Base-by-base conservation (phyloP, 345 rosid genomes). In the Eucalyptus dawsonii region DNA sequence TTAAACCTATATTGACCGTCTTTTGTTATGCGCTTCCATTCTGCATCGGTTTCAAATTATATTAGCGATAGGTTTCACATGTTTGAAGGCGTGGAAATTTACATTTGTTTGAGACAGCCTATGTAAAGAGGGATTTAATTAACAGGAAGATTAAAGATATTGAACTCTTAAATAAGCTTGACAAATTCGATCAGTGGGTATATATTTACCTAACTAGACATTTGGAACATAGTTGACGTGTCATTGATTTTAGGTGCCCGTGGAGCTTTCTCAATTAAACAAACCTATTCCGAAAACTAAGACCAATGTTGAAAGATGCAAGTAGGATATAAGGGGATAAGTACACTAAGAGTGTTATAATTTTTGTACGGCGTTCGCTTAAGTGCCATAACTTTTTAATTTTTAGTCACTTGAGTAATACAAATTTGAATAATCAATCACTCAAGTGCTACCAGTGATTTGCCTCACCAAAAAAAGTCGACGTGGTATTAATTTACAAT, bases 311-410 rank as follows among this genome's bases (percentile, higher is more conserved):
- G 14, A 69, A 34, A 69, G 13, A 6, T 69, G 3, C 7, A 22
- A 76, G 27, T 0, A 37, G 2, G 83, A 76, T 60, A 11, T 60
- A 60, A 24, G 62, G 13, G 11, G 24, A 53, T 53, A 53, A 53
- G 58, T 19, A 53, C 58, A 53, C 11, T 53, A 53, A 0, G 11
- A 53, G 58, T 19, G 24, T 53, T 53, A 53, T 0, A 0, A 19
- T 5, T 53, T 53, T 53, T 0, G 1, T 19, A 53, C 0, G 5
- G 24, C 0, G 0, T 1, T 53, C 5, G 0, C 24, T 53, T 19
- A 24, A 53, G 24, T 0, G 10, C 2, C 56, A 8, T 53, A 8
- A 53, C 56, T 53, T 3, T 19, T 53, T 19, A 19, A 0, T 8
- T 53, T 53, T 53, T 19, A 53, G 0, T 19, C 24, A 19, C 24